Conservation (phyloP, 2,329 filamentous ascomycete species). For the Aspergillus sp. region DNA sequence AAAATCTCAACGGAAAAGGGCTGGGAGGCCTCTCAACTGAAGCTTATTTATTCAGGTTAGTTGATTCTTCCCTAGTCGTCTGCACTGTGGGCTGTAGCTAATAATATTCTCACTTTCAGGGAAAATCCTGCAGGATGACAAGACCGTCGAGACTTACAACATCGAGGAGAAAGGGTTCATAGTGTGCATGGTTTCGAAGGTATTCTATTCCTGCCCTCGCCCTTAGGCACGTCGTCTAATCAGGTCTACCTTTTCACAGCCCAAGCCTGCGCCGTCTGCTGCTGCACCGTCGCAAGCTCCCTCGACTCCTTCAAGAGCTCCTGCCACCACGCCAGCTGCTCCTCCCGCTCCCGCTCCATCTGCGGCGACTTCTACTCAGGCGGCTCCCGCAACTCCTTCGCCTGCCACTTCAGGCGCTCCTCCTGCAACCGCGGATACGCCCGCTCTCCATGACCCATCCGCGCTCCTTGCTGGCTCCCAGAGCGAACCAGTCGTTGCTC, state of each 20-base stretch:
- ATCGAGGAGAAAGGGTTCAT: conserved; percentile 99
- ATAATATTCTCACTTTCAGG: conserved; percentile 44
- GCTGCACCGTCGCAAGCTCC: conserved; percentile 26
- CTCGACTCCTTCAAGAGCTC: conserved; percentile 30
- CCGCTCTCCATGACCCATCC: conserved; percentile 59
- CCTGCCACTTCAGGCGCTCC: conserved; percentile 40
- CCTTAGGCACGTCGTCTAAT: neutral
- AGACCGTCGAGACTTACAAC: conserved; percentile 92
- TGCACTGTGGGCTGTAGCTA: conserved; percentile 4
- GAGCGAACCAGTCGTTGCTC: conserved; percentile 69
- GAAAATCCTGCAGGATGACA: conserved; percentile 97
- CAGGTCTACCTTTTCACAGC: conserved; percentile 40
- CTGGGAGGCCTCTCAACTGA: conserved; percentile 83
- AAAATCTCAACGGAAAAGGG: conserved; percentile 88
- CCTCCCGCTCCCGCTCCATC: conserved; percentile 46
- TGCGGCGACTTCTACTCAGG: conserved; percentile 31
- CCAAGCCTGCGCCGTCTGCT: conserved; percentile 53
- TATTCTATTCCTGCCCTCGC: conserved; percentile 31
- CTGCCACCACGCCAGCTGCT: conserved; percentile 37
- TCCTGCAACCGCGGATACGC: conserved; percentile 21
- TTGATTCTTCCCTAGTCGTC: conserved; percentile 5
- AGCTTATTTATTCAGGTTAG: conserved; percentile 96
- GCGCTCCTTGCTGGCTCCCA: conserved; percentile 79
- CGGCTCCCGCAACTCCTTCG: conserved; percentile 40
- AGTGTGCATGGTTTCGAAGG: conserved; percentile 97